phyloP scores from a whole-genome alignment of 2,329 filamentous ascomycete genomes.

The Nannizziopsis barbatae region DNA sequence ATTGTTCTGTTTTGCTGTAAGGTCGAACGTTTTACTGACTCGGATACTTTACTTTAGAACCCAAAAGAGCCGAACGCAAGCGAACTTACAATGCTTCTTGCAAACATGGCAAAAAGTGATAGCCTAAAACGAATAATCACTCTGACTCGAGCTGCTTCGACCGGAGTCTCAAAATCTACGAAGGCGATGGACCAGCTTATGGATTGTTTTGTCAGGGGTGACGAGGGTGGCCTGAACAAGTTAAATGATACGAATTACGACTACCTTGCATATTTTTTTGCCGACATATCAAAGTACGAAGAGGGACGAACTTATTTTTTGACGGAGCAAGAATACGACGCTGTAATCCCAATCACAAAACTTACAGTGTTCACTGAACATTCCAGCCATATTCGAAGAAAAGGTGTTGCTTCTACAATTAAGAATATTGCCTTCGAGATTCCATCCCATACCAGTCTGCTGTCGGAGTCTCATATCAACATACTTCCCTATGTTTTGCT shows the following conservation, averaged over 20 bases:
- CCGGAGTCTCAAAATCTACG: constrained; percentile 59
- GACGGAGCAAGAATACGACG: constrained; percentile 62
- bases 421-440: constrained; percentile 88
- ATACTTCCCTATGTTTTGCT: constrained; percentile 80
- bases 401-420: constrained; percentile 91
- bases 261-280: constrained; percentile 88
- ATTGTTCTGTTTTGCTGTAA: background rate
- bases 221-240: constrained; percentile 71
- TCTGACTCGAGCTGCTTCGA: constrained; percentile 56
- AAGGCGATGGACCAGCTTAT: constrained; percentile 79
- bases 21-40: background rate
- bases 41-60: constrained; percentile 20
- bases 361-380: constrained; percentile 92
- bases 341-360: constrained; percentile 79
- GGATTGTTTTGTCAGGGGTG: constrained; percentile 91
- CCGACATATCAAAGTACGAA: constrained; percentile 74
- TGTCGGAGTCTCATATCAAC: constrained; percentile 62
- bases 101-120: constrained; percentile 79
- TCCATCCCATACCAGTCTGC: constrained; percentile 56
- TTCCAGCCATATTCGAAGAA: constrained; percentile 66
- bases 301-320: constrained; percentile 67
- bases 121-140: constrained; percentile 57
- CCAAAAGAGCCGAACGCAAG: constrained; percentile 68
- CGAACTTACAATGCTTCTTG: constrained; percentile 78
- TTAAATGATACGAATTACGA: constrained; percentile 53